Percentiles rank a stretch among this genome's conserved stretches.
These are phyloP conservation scores for Curvularia verruculosa DNA, from an alignment of 2,329 filamentous ascomycete species.

Conservation along the genomic window DNA sequence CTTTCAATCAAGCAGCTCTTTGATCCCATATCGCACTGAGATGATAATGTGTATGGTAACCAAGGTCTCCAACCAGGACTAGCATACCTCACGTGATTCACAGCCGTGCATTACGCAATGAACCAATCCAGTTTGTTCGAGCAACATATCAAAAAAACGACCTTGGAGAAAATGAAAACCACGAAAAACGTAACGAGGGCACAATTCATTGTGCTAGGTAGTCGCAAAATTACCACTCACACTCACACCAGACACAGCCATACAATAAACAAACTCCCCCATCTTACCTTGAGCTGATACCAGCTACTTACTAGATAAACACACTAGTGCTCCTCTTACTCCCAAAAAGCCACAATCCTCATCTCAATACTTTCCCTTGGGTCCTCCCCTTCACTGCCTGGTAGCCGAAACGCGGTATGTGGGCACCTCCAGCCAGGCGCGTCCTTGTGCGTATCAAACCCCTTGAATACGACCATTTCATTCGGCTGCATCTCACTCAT, in stretches of 20 bases:
- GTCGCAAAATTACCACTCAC: not conserved
- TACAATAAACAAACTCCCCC: not conserved
- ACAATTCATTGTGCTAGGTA: not conserved
- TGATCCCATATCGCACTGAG: no score
- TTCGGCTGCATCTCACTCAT: slow-evolving; percentile 30
- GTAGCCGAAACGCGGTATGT: slow-evolving; percentile 33
- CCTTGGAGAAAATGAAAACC: not conserved
- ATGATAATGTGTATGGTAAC: not conserved
- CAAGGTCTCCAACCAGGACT: no score
- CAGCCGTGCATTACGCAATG: not conserved
- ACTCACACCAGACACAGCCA: not conserved
- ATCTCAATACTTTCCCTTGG: slow-evolving; percentile 38
- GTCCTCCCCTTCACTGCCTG: slow-evolving; percentile 16
- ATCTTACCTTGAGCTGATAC: not conserved
- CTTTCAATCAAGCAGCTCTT: no score
- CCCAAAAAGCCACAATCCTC: slow-evolving; percentile 30
- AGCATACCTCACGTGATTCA: not conserved
- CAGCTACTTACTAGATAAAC: not conserved
- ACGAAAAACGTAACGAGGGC: no score
- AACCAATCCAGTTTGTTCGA: not conserved
- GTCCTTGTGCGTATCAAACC: slow-evolving; percentile 29
- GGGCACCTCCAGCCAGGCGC: slow-evolving; percentile 31
- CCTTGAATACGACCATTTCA: slow-evolving; percentile 37
- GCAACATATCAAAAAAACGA: not conserved
- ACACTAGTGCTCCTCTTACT: not conserved